These are phyloP conservation scores for Oropetium thomaeum DNA, from an alignment of 176 grass and related monocot genomes.

Conservation along the genomic window DNA sequence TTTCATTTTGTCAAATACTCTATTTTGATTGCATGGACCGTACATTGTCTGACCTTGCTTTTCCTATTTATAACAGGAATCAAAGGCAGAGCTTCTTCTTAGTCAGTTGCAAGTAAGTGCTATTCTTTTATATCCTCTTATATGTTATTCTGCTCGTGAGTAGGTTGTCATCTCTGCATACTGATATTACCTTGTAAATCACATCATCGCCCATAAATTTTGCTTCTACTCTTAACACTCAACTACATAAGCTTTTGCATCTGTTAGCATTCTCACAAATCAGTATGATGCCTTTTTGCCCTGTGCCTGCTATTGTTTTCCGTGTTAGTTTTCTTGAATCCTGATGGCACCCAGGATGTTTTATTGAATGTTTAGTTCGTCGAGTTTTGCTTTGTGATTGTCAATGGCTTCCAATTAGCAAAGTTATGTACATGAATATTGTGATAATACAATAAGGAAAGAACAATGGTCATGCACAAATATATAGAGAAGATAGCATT, in stretches of 20 bases:
- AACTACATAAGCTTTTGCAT: not conserved
- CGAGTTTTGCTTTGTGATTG: not conserved
- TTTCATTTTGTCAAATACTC: not conserved
- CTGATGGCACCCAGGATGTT: not conserved
- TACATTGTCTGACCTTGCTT: conserved; percentile 3
- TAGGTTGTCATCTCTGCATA: not conserved
- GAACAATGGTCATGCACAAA: not conserved
- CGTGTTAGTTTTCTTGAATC: not conserved
- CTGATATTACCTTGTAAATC: conserved; percentile 11
- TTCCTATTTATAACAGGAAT: conserved; percentile 56
- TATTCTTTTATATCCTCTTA: conserved; percentile 16
- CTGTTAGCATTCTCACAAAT: not conserved
- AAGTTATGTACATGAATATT: conserved; percentile 10
- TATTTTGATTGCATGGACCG: not conserved
- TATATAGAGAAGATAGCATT: not conserved
- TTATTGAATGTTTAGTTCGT: conserved; percentile 3
- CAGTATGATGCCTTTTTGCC: not conserved
- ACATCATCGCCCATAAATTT: not conserved
- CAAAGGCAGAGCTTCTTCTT: conserved; percentile 54
- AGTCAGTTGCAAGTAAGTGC: conserved; percentile 73
- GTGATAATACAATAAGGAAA: conserved; percentile 8
- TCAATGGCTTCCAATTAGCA: not conserved
- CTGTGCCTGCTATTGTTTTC: not conserved
- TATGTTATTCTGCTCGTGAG: not conserved
- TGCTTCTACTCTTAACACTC: not conserved